Evolutionary conservation across 306 rosid species (phyloP).

Genomic region (Vigna trinervia): DNA sequence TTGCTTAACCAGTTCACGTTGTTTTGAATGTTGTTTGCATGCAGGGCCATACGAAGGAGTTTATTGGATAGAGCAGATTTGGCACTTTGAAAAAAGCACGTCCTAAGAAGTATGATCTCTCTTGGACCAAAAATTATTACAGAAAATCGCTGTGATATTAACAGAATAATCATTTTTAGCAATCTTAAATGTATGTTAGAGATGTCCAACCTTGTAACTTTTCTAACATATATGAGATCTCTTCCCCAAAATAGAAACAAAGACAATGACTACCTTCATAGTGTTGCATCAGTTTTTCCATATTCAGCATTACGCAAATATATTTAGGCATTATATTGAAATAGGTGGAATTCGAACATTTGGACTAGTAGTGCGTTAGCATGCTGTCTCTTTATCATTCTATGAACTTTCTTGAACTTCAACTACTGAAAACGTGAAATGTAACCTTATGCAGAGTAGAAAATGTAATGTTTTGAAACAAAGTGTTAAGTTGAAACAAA

Average conservation of each 20-base stretch:
- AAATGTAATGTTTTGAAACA: background rate
- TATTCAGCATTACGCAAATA: background rate
- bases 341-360: background rate
- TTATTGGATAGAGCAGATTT: conserved; percentile 1
- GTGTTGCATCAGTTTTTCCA: background rate
- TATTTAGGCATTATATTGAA: background rate
- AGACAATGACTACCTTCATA: conserved; percentile 9
- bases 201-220: conserved; percentile 35
- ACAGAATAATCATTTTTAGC: conserved; percentile 37
- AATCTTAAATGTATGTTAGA: conserved; percentile 29
- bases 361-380: background rate
- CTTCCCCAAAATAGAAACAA: conserved; percentile 14
- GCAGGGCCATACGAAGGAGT: conserved; percentile 30
- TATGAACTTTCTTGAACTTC: background rate
- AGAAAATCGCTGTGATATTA: conserved; percentile 25
- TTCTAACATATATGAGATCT: conserved; percentile 18
- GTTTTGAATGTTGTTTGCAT: conserved; percentile 20
- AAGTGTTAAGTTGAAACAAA: background rate
- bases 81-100: conserved; percentile 15
- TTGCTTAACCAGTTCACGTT: background rate
- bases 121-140: conserved; percentile 9
- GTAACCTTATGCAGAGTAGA: background rate
- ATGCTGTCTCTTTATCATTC: background rate
- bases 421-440: background rate
- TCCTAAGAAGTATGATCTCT: conserved; percentile 10